Conservation (phyloP, 2,329 filamentous ascomycete species). For the Waltergamsia citrina region DNA sequence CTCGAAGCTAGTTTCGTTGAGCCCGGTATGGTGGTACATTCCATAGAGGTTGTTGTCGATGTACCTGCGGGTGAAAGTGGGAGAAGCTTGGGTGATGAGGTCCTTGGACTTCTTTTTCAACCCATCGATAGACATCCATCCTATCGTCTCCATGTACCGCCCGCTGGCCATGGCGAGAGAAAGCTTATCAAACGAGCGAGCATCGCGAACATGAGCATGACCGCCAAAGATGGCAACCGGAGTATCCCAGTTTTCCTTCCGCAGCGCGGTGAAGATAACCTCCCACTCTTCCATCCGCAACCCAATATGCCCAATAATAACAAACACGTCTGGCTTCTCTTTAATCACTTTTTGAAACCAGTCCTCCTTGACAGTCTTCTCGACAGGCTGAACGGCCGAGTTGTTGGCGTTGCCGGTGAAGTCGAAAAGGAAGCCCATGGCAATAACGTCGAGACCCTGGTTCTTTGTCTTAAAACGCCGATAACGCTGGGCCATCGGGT, state of each 20-base stretch:
- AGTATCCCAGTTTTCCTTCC: slow-evolving; percentile 65
- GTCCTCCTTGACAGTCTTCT: slow-evolving; percentile 67
- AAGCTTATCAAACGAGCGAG: slow-evolving; percentile 66
- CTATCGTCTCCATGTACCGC: slow-evolving; percentile 89
- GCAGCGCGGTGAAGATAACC: slow-evolving; percentile 68
- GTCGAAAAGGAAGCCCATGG: slow-evolving; percentile 92
- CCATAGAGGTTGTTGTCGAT: slow-evolving; percentile 92
- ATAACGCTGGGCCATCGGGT: slow-evolving; percentile 73
- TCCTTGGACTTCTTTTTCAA: slow-evolving; percentile 22
- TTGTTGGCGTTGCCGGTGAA: slow-evolving; percentile 90
- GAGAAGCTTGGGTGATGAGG: slow-evolving; percentile 14
- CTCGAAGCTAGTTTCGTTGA: slow-evolving; percentile 62
- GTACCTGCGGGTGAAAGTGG: slow-evolving; percentile 68
- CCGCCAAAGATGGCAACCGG: slow-evolving; percentile 91
- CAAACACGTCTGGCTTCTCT: slow-evolving; percentile 79
- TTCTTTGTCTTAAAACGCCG: slow-evolving; percentile 89
- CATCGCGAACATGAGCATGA: slow-evolving; percentile 82
- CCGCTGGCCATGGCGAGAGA: slow-evolving; percentile 78
- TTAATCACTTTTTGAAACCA: slow-evolving; percentile 85
- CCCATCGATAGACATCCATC: slow-evolving; percentile 81
- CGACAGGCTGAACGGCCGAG: slow-evolving; percentile 71
- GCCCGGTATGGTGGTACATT: slow-evolving; percentile 69
- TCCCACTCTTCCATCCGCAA: slow-evolving; percentile 73
- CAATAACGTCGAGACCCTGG: slow-evolving; percentile 71
- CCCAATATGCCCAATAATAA: slow-evolving; percentile 79